A percentile compares a stretch with the other conserved stretches of the same genome.
phyloP scores from a whole-genome alignment of 2,329 filamentous ascomycete genomes.

The Tolypocladium sp. region DNA sequence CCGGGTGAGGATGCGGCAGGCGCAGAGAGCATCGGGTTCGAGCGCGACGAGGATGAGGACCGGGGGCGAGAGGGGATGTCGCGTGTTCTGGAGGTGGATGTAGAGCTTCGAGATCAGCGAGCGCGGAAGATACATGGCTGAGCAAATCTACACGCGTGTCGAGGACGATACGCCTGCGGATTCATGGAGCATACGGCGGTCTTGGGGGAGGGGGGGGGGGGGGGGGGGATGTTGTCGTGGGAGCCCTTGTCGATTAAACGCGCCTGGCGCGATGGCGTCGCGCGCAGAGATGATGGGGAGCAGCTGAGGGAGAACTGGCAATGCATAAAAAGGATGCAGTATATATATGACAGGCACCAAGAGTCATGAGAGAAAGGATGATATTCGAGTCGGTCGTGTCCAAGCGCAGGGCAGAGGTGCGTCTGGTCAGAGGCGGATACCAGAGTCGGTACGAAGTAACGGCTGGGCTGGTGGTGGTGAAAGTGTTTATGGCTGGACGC shows the following conservation, averaged over 20 bases:
- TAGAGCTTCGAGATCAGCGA: conserved; percentile 85
- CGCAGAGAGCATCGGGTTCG: conserved; percentile 91
- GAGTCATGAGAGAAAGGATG: not conserved
- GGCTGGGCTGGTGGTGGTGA: not conserved
- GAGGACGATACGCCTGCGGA: conserved; percentile 6
- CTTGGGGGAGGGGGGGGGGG: too few relatives aligned
- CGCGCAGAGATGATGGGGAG: not conserved
- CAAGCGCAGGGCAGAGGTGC: not conserved
- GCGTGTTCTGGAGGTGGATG: conserved; percentile 73
- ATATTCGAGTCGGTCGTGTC: not conserved
- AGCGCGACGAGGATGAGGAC: conserved; percentile 88
- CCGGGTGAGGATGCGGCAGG: conserved; percentile 84
- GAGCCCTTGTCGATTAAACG: conserved; percentile 4
- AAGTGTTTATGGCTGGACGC: conserved; percentile 16
- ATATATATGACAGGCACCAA: not conserved
- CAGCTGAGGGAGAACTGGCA: not conserved
- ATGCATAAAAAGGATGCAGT: not conserved
- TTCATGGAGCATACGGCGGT: conserved; percentile 10
- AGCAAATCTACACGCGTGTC: conserved; percentile 18
- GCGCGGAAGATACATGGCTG: conserved; percentile 86
- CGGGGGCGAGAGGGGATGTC: conserved; percentile 83
- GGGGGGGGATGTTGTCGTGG: conserved; percentile 3
- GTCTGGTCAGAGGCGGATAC: not conserved
- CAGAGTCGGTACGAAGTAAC: not conserved
- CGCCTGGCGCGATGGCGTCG: conserved; percentile 7